Base-by-base conservation (phyloP, 441 rosid species). In the Mallotus repandus region DNA sequence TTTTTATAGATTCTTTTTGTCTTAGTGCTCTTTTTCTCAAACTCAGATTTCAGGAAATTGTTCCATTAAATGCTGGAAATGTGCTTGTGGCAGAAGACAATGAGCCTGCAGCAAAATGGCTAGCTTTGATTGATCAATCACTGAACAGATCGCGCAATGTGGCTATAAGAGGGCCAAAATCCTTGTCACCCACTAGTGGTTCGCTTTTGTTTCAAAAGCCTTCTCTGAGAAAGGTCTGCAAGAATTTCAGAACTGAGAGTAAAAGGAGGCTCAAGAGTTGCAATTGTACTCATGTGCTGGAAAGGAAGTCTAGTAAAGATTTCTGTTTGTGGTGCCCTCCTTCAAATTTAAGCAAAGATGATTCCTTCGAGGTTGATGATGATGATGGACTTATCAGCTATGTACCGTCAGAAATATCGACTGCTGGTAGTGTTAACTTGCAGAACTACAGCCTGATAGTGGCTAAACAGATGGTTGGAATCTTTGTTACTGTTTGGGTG, bases 21-120 rank as follows among this genome's bases (percentile, higher is more conserved):
- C 52, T 18, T 59, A 50, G 54, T 45, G n/a, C 13, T 58, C 32
- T 63, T 21, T 9, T 54, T 32, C 29, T 4, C 52, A 70, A 38
- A 48, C 29, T 66, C 82, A 96, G 99, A 81, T 96, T 96, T 78
- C 99, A 96, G 88, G 99, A 96, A 87, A 86, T 93, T 64, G 98
- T 96, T 61, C 98, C 98, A 9, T 72, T 96, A 63, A 96, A 88
- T 81, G 97, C 99, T 38, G 99, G 99, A 54, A 96, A 96, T 60
- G 92, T 96, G 16, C 85, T 96, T 19, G 97, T 89, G 29, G 86
- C 73, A 32, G 99, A 96, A 81, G 99, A 95, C 83, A 93, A 88
- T 49, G 99, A 93, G 69, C 99, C 98, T 0, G 97, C 99, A 11
- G 94, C 95, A 50, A 93, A 86, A 84, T 96, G 99, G 99, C 86